These are phyloP conservation scores for Candida khao-thaluensis DNA, from an alignment of 805 yeast genomes.

Conservation along the genomic window DNA sequence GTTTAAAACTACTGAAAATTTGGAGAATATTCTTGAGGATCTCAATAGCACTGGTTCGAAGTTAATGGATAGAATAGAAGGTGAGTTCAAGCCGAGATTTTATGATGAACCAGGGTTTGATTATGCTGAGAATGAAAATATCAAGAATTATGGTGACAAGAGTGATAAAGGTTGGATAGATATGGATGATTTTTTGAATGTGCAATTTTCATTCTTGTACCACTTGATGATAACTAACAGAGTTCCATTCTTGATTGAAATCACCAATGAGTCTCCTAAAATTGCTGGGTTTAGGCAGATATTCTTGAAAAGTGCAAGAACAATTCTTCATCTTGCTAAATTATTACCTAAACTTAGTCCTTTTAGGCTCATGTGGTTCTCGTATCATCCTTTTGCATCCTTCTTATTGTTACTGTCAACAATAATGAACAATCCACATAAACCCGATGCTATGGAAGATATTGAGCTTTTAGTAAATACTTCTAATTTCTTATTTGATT, in stretches of 20 bases:
- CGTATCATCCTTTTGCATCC: slow-evolving; percentile 28
- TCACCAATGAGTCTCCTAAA: slow-evolving; percentile 15
- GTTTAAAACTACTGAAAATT: slow-evolving; percentile 17
- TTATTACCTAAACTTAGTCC: slow-evolving; percentile 16
- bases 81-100: slow-evolving; percentile 27
- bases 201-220: slow-evolving; percentile 25
- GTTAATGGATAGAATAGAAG: slow-evolving; percentile 16
- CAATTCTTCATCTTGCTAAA: slow-evolving; percentile 23
- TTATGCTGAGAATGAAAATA: not conserved
- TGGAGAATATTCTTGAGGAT: slow-evolving; percentile 22
- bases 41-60: slow-evolving; percentile 26
- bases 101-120: slow-evolving; percentile 33
- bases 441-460: slow-evolving; percentile 21
- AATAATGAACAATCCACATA: slow-evolving; percentile 21
- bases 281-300: slow-evolving; percentile 21
- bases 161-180: slow-evolving; percentile 2
- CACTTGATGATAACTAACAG: slow-evolving; percentile 30
- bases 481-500: slow-evolving; percentile 11
- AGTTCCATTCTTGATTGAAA: slow-evolving; percentile 27
- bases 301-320: slow-evolving; percentile 30
- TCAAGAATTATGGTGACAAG: not conserved
- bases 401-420: slow-evolving; percentile 25
- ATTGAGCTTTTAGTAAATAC: slow-evolving; percentile 22
- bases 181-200: slow-evolving; percentile 6
- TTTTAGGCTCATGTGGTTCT: slow-evolving; percentile 20